Evolutionary conservation across 768 basidiomycete species (phyloP).

Genomic region (Tephrocybe sp.): DNA sequence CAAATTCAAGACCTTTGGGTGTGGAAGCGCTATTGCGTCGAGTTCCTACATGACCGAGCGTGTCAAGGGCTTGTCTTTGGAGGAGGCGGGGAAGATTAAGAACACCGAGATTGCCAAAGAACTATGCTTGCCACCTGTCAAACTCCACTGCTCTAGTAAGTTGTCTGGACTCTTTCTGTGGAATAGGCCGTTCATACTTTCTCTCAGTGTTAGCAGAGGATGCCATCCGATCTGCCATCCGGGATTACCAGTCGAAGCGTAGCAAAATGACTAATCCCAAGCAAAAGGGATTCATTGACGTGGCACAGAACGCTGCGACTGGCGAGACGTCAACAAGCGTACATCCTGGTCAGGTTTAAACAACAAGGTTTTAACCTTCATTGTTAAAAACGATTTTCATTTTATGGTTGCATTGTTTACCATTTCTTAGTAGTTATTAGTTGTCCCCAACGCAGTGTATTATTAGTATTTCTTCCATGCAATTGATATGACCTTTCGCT

Average conservation of each 20-base stretch:
- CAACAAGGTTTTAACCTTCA: not conserved
- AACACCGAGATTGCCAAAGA: slow-evolving; percentile 99
- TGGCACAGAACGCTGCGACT: slow-evolving; percentile 55
- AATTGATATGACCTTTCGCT: slow-evolving; percentile 3
- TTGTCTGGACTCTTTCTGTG: slow-evolving; percentile 17
- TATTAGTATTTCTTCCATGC: slow-evolving; percentile 31
- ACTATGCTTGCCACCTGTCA: slow-evolving; percentile 92
- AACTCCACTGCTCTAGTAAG: slow-evolving; percentile 92
- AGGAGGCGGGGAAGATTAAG: slow-evolving; percentile 94
- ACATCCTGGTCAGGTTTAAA: slow-evolving; percentile 39
- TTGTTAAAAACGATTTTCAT: not conserved
- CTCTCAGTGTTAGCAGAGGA: slow-evolving; percentile 90
- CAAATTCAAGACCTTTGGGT: slow-evolving; percentile 99
- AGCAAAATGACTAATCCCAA: slow-evolving; percentile 47
- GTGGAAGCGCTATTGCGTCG: slow-evolving; percentile 96
- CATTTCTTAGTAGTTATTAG: slow-evolving; percentile 18
- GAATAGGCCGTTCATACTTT: slow-evolving; percentile 15
- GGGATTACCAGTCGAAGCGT: slow-evolving; percentile 91
- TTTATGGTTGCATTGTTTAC: not conserved
- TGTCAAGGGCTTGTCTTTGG: slow-evolving; percentile 90
- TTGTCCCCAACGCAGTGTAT: slow-evolving; percentile 27
- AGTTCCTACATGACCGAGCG: slow-evolving; percentile 99
- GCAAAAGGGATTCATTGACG: slow-evolving; percentile 69
- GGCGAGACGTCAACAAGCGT: slow-evolving; percentile 56
- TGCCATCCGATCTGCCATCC: slow-evolving; percentile 97